Evolutionary conservation across 2,329 filamentous ascomycete species (phyloP), one percentile per base, ranked within the genome.

Genomic region (Neofusicoccum cordaticola): DNA sequence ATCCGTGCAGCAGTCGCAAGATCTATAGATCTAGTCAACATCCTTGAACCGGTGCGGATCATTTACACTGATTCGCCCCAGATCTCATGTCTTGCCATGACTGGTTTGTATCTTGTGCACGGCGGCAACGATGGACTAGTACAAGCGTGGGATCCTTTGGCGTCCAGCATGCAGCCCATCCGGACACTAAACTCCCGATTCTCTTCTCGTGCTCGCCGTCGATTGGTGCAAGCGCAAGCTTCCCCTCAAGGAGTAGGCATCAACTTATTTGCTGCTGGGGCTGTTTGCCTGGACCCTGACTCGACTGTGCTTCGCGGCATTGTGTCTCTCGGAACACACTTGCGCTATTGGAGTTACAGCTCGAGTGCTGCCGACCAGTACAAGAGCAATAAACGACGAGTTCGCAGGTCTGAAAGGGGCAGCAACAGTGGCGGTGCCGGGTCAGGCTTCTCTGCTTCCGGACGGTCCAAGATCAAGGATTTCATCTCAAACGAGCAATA

Each of bases 71-170:
- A 96, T 51, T 98, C 94, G 0, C 93, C 94, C 0, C 86, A 92
- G 73, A 88, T 98, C 17, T 91, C 93, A 0, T 92, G 88, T 66
- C 78, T 99, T 15, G 95, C 90, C 5, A 76, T 97, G 52, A 92
- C 93, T 1, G 90, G 92, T 1, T 81, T 99, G 15, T 96, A 96
- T 73, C 79, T 99, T 15, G 90, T 98, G 6, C 92, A 97, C 74
- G 95, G 95, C 57, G 95, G 95, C 31, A 97, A 91, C 69, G 95
- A 99, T 77, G 94, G 95, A 0, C 85, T 98, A 2, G 94, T 97
- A 4, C 95, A 98, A 76, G 91, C 93, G 5, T 99, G 95, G 95
- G 95, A 99, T 79, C 91, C 91, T n/a, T 81, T 99, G 52, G 92
- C 89, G 0, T 98, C 94, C 1, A 90, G 85, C 0, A 78, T 84